phyloP scores from a whole-genome alignment of 495 filamentous ascomycete genomes.

The Xylaria longipes region DNA sequence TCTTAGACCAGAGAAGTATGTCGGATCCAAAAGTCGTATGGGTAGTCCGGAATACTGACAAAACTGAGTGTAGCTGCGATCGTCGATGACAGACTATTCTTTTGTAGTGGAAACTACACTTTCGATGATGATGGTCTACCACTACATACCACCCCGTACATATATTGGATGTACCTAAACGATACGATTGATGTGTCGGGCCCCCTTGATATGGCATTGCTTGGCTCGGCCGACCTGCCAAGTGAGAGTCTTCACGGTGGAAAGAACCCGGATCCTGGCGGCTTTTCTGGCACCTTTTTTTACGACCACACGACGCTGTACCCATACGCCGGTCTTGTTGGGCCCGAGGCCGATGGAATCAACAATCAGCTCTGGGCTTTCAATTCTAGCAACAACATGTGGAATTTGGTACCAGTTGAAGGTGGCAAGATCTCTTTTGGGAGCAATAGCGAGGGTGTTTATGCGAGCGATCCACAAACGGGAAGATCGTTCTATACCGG shows the following conservation, averaged over 20 bases:
- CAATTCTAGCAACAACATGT: constrained; percentile 20
- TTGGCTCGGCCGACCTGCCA: constrained; percentile 17
- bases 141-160: constrained; percentile 5
- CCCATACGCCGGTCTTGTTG: constrained; percentile 23
- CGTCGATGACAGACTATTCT: constrained; percentile 28
- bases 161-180: constrained; percentile 29
- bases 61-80: constrained; percentile 23
- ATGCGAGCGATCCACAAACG: constrained; percentile 23
- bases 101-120: constrained; percentile 29
- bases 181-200: constrained; percentile 17
- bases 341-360: constrained; percentile 16
- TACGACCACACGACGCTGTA: constrained; percentile 29
- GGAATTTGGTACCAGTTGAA: constrained; percentile 5
- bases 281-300: constrained; percentile 24
- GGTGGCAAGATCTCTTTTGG: constrained; percentile 23
- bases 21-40: not conserved
- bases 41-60: not conserved
- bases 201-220: constrained; percentile 14
- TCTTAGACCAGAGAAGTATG: constrained; percentile 16
- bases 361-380: constrained; percentile 26
- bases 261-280: not conserved
- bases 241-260: constrained; percentile 8
- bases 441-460: constrained; percentile 25
- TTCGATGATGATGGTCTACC: constrained; percentile 26
- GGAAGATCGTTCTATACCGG: constrained; percentile 29